Conservation (phyloP, 495 filamentous ascomycete genomes). For the Aspergillus bertholletiae region DNA sequence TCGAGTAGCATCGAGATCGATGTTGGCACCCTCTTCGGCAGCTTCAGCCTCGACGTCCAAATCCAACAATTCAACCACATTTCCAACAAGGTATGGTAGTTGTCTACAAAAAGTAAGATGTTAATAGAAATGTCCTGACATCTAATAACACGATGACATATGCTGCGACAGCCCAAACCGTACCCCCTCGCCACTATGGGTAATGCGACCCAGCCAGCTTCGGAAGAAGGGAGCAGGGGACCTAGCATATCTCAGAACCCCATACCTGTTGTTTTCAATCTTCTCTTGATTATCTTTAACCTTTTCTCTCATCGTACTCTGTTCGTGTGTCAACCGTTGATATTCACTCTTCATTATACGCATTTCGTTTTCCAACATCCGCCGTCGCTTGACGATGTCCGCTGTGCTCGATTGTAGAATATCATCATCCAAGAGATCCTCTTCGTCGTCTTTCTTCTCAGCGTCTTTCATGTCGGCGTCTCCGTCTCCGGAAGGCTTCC, state of each 20-base stretch:
- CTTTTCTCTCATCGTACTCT: constrained; percentile 91
- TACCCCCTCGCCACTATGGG: neutral
- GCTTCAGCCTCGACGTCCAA: constrained; percentile 95
- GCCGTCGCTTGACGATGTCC: constrained; percentile 82
- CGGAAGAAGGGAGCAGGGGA: neutral
- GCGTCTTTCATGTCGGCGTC: constrained; percentile 90
- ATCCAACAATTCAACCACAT: constrained; percentile 94
- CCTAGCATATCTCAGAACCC: neutral
- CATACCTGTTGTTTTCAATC: constrained; percentile 97
- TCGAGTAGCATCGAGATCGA: constrained; percentile 94
- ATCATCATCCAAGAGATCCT: constrained; percentile 84
- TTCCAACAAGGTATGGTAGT: constrained; percentile 96
- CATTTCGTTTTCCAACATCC: constrained; percentile 93
- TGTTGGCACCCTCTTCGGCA: constrained; percentile 95
- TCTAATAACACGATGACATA: neutral
- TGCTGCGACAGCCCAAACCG: neutral
- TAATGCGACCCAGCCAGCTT: neutral
- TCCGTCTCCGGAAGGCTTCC: constrained; percentile 55
- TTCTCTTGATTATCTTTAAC: constrained; percentile 99
- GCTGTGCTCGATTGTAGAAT: constrained; percentile 85
- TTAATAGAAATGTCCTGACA: constrained; percentile 2
- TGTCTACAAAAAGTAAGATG: constrained; percentile 57
- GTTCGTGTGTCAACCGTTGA: constrained; percentile 91
- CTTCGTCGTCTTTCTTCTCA: constrained; percentile 67
- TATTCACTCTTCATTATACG: constrained; percentile 98